Evolutionary conservation across 2,329 filamentous ascomycete genomes (phyloP).

Genomic region (Colletotrichum somersetense): DNA sequence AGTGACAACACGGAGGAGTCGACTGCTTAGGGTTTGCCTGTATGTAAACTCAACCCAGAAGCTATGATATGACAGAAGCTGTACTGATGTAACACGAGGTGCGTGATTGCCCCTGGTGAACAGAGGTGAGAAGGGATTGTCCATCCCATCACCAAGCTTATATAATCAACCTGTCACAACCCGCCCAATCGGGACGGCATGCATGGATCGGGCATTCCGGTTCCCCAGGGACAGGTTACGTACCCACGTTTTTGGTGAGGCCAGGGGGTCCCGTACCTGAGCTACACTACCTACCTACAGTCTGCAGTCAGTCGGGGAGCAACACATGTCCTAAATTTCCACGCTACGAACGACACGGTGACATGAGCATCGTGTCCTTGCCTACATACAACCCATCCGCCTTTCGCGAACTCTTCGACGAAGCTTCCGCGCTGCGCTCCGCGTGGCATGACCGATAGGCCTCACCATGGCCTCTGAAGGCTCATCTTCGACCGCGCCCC

Average conservation of each 20-base stretch:
- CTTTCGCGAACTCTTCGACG: constrained; percentile 13
- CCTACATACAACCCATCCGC: constrained; percentile 13
- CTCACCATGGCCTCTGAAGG: constrained; percentile 56
- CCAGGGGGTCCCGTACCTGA: constrained; percentile 40
- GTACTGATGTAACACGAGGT: not conserved
- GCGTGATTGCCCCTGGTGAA: not conserved
- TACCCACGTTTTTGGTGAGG: constrained; percentile 32
- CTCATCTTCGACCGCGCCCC: constrained; percentile 46
- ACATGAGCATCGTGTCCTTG: constrained; percentile 34
- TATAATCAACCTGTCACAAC: constrained; percentile 25
- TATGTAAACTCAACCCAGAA: no score
- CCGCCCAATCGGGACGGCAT: constrained; percentile 32
- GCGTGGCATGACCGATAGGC: constrained; percentile 40
- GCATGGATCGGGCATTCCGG: constrained; percentile 35
- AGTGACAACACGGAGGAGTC: no score
- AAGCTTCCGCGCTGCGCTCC: constrained; percentile 36
- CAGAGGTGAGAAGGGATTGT: not conserved
- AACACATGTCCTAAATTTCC: constrained; percentile 40
- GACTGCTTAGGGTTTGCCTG: no score
- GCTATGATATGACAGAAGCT: no score
- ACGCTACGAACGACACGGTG: constrained; percentile 29
- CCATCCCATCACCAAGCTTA: constrained; percentile 28
- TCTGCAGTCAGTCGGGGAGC: constrained; percentile 35
- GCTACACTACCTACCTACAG: constrained; percentile 16
- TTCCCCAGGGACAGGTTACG: constrained; percentile 28